These are phyloP conservation scores for Panaeolus papilionaceus DNA, from an alignment of 768 basidiomycete genomes.

Conservation along the genomic window DNA sequence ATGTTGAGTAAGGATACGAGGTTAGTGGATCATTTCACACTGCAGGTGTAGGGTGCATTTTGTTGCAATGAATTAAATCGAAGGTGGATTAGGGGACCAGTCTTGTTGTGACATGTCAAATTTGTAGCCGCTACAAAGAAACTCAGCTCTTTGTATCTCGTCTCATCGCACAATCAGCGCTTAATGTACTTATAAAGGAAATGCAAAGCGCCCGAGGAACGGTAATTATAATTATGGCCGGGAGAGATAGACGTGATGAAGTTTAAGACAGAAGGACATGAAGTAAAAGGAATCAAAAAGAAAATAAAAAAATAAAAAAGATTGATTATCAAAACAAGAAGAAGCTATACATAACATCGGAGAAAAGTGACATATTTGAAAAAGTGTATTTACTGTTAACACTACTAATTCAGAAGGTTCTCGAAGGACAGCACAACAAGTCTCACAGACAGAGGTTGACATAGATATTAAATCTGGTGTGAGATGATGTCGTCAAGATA, in stretches of 20 bases:
- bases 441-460: constrained; percentile 13
- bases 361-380: no score
- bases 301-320: neutral
- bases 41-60: neutral
- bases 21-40: neutral
- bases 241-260: neutral
- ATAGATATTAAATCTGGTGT: constrained; percentile 16
- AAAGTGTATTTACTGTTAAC: neutral
- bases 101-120: no score
- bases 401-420: constrained; percentile 15
- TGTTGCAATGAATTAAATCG: neutral
- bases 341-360: no score
- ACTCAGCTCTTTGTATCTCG: no score
- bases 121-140: no score
- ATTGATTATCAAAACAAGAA: neutral
- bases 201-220: constrained; percentile 2
- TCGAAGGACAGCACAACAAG: constrained; percentile 1
- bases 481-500: constrained; percentile 34
- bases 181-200: neutral
- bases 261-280: no score
- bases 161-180: constrained; percentile 10
- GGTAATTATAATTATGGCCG: neutral
- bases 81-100: neutral
- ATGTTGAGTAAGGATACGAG: neutral
- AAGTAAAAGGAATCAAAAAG: no score